Conservation (phyloP, 345 rosid species). For the Hibiscus syriacus region DNA sequence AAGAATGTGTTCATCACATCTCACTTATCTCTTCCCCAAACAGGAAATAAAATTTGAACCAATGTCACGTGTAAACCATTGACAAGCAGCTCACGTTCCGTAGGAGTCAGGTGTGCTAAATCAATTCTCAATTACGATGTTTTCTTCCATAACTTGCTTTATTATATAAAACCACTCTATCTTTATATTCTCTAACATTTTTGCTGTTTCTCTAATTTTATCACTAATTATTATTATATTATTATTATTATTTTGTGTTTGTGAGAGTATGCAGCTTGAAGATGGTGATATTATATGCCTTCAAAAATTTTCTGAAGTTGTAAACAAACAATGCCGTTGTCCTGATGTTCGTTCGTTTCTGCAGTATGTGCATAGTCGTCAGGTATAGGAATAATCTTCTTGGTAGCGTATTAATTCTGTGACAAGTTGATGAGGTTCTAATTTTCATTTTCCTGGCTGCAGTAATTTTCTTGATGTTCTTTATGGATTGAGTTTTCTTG, state of each 20-base stretch:
- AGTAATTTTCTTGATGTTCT: too few species aligned
- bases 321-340: constrained; percentile 46
- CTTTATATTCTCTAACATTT: too few species aligned
- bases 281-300: constrained; percentile 96
- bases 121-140: too few species aligned
- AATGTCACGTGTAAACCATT: constrained; percentile 83
- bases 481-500: too few species aligned
- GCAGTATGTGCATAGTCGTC: constrained; percentile 89
- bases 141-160: too few species aligned
- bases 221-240: too few species aligned
- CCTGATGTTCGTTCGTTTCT: constrained; percentile 81
- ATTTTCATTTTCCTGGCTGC: too few species aligned
- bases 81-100: constrained; percentile 57
- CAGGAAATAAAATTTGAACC: constrained; percentile 94
- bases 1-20: background rate
- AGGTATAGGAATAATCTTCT: constrained; percentile 31
- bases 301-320: constrained; percentile 54
- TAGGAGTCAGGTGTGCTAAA: constrained; percentile 51
- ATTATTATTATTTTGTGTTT: background rate
- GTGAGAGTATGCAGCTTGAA: constrained; percentile 43
- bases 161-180: too few species aligned
- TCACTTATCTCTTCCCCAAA: constrained; percentile 3
- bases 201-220: too few species aligned
- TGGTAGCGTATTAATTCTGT: background rate
- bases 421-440: too few species aligned